These are phyloP conservation scores for Coemansia sp. DNA, from an alignment of 192 early-diverging fungal genomes.

Conservation along the genomic window DNA sequence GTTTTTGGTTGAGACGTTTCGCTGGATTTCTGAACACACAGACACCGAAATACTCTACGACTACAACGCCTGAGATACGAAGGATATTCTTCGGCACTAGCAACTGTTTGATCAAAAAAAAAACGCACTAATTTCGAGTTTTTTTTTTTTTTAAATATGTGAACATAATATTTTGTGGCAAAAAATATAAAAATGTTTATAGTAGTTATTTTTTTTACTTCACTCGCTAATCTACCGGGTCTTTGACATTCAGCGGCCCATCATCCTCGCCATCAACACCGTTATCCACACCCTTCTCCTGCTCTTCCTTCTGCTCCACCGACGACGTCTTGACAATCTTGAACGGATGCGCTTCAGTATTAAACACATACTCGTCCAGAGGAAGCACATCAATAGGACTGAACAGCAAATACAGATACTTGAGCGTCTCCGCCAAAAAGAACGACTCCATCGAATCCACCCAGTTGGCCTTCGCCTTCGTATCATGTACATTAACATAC, in stretches of 20 bases:
- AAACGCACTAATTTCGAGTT: too few species aligned
- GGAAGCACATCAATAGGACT: constrained; percentile 63
- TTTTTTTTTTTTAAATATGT: neutral
- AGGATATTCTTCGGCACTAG: too few species aligned
- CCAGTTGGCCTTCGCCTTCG: neutral
- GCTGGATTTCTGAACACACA: constrained; percentile 53
- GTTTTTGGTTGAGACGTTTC: constrained; percentile 67
- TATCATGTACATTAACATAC: constrained; percentile 27
- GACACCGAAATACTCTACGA: constrained; percentile 32
- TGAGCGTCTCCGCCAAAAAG: constrained; percentile 93
- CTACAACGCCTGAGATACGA: neutral
- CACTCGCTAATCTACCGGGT: neutral
- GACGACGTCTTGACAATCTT: constrained; percentile 25
- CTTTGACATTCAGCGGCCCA: neutral
- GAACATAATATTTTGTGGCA: too few species aligned
- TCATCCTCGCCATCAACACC: neutral
- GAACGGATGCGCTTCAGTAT: constrained; percentile 93
- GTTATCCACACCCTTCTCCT: neutral
- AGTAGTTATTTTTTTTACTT: neutral
- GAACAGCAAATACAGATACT: constrained; percentile 92
- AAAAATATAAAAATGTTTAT: too few species aligned
- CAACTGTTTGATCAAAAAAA: too few species aligned
- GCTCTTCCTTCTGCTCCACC: neutral
- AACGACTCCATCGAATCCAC: constrained; percentile 68
- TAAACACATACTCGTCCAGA: constrained; percentile 85